Base-by-base conservation (phyloP, 306 rosid species). In the Quercus aquifolioides region DNA sequence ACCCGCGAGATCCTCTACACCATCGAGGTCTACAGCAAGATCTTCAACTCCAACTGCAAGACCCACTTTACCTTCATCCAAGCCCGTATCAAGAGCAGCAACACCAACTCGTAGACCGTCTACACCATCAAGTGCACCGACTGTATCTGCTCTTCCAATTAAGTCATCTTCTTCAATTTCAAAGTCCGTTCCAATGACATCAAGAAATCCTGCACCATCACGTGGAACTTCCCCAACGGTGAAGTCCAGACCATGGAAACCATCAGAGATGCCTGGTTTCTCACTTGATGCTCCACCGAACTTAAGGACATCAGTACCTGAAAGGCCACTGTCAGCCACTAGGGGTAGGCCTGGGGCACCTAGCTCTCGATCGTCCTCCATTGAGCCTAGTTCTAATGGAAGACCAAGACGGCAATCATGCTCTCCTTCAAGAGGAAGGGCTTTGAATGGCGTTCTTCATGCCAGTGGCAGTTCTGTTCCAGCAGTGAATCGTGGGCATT, bases 271-370 rank as follows among this genome's bases (percentile, higher is more conserved):
- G 97, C 98, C 96, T 19, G 97, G 98, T 73, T 92, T 85, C 86
- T 92, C 98, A 41, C 92, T 89, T 30, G 98, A 94, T 68, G 91
- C 97, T 76, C 98, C 98, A 3, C 97, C 97, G 25, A 94, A 92
- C 86, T 81, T 94, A 82, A 90, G 97, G 84, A 92, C 97, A 69
- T 87, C 98, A 4, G 84, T 94, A 77, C 97, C 97, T 70, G 97
- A 90, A 4, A 87, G 98, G 80, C 94, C 98, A 73, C 85, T 91
- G 23, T 94, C 98, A 68, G 96, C 90, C 33, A 79, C 91, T 15
- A 90, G 98, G 89, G 97, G 98, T 77, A 91, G 98, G 85, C 98
- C 98, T 69, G 98, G 97, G 85, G 94, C 94, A 78, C 97, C 96
- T 68, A 90, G 87, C 71, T 81, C 94, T 41, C 87, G 97, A n/a